A percentile compares a stretch with the other conserved stretches of the same genome.
These are phyloP conservation scores for Annulohypoxylon moriforme DNA, from an alignment of 495 filamentous ascomycete species.

Conservation along the genomic window DNA sequence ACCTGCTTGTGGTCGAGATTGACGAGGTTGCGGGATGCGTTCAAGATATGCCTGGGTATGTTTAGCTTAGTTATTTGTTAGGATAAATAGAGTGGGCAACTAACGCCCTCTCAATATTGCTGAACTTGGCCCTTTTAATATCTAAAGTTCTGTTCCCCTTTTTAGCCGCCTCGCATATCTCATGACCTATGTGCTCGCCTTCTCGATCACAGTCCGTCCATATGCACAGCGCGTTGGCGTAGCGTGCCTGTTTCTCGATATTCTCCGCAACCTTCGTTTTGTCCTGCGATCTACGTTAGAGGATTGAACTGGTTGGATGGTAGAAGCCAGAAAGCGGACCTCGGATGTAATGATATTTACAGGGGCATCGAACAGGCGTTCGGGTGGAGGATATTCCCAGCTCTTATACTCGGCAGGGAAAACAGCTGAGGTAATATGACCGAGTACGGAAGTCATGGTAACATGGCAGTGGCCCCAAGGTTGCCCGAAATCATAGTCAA, in stretches of 20 bases:
- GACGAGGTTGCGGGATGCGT: slow-evolving; percentile 79
- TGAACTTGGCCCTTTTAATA: slow-evolving; percentile 89
- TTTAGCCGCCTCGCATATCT: slow-evolving; percentile 84
- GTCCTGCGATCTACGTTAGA: slow-evolving; percentile 63
- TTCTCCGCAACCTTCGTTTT: slow-evolving; percentile 85
- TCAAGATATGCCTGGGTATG: slow-evolving; percentile 75
- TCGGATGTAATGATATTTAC: slow-evolving; percentile 72
- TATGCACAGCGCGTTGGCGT: slow-evolving; percentile 80
- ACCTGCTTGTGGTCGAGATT: slow-evolving; percentile 87
- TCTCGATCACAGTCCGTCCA: slow-evolving; percentile 99
- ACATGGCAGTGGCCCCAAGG: slow-evolving; percentile 86
- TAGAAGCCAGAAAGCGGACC: slow-evolving; percentile 55
- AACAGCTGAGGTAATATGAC: slow-evolving; percentile 80
- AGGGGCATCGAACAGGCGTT: slow-evolving; percentile 83
- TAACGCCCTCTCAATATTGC: slow-evolving; percentile 92
- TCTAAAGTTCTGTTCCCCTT: slow-evolving; percentile 77
- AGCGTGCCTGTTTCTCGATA: slow-evolving; percentile 79
- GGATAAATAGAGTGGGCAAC: slow-evolving; percentile 45
- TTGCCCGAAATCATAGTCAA: slow-evolving; percentile 83
- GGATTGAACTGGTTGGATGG: slow-evolving; percentile 1
- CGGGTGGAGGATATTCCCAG: slow-evolving; percentile 85
- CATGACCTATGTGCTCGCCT: slow-evolving; percentile 95
- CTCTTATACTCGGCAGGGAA: slow-evolving; percentile 75
- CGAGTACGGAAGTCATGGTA: slow-evolving; percentile 91
- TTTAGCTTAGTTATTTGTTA: slow-evolving; percentile 28